Evolutionary conservation across 257 asterid genomes (phyloP), one percentile per base, ranked within the genome.

Genomic region (Ocimum tenuiflorum): DNA sequence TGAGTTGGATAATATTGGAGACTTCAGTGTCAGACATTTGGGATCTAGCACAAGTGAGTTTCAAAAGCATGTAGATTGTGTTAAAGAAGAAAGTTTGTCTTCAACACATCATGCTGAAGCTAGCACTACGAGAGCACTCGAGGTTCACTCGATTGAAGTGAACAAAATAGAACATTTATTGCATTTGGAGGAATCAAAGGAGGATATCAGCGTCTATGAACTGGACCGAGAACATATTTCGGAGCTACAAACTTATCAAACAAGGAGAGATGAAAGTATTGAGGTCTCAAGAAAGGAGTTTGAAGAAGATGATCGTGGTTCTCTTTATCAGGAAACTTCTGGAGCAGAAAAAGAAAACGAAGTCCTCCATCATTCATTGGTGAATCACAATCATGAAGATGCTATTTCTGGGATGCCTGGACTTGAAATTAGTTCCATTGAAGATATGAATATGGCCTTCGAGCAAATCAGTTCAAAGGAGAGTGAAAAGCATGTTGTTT

Each of bases 1-100:
- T 27, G 96, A 88, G 73, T 71, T 91, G 66, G 98, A 91, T 73
- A 71, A 78, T 14, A 86, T 83, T 49, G 89, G 92, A 59, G 98
- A 89, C 81, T 85, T 87, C 54, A 76, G 83, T 70, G 49, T 76
- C 70, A 46, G 61, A 39, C 81, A 78, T 14, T 63, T 61, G 60
- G 76, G 58, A 66, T 70, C 82, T 13, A 60, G 75, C 69, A 71
- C 79, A n/a, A 65, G 55, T 63, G 82, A 55, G 55, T 71, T 73
- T 1, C 80, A 75, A 35, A 73, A 79, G 50, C 82, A 29, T 22
- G 61, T 69, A 19, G 75, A 61, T 48, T 59, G 75, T 47, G 62
- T 58, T 58, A 79, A 52, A 46, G 81, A 71, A 65, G 72, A 41
- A 15, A 47, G 58, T 23, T 75, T 77, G 31, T 71, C 70, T 75